These are phyloP conservation scores for Metarhizium rileyi DNA, from an alignment of 2,329 filamentous ascomycete genomes.

Conservation along the genomic window DNA sequence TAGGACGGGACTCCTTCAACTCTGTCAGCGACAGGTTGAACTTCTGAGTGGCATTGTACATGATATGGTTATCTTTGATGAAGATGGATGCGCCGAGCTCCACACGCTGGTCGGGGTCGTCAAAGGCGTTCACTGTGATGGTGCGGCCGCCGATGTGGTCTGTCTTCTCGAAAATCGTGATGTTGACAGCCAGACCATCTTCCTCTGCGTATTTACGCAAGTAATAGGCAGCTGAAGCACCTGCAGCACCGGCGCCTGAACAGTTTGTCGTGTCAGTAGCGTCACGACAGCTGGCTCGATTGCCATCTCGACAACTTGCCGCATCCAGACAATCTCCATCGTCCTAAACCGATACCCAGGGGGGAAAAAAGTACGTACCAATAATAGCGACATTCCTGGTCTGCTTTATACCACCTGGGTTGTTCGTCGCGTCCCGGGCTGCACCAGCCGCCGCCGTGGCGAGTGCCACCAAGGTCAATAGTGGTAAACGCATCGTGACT, in stretches of 20 bases:
- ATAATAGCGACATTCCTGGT: conserved; percentile 27
- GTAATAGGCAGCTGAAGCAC: conserved; percentile 79
- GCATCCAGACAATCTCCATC: too few species aligned
- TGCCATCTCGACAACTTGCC: not conserved
- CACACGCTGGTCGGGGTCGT: conserved; percentile 55
- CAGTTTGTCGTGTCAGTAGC: not conserved
- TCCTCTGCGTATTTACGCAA: conserved; percentile 60
- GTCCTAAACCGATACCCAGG: too few species aligned
- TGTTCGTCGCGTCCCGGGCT: conserved; percentile 7
- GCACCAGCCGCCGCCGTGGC: conserved; percentile 11
- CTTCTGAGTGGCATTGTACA: conserved; percentile 60
- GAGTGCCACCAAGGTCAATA: conserved; percentile 7
- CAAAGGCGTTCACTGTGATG: conserved; percentile 71
- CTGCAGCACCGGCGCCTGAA: conserved; percentile 78
- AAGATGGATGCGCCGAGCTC: conserved; percentile 93
- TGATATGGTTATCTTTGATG: conserved; percentile 71
- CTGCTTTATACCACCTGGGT: conserved; percentile 6
- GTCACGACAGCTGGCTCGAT: not conserved
- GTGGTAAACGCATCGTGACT: conserved; percentile 6
- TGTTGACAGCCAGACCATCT: conserved; percentile 54
- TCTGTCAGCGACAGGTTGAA: conserved; percentile 58
- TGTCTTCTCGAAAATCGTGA: conserved; percentile 81
- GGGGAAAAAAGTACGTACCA: conserved; percentile 22
- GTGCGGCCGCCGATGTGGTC: conserved; percentile 74
- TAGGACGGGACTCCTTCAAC: conserved; percentile 34